Evolutionary conservation across 2,329 filamentous ascomycete species (phyloP).

Genomic region (Exophiala sp.): DNA sequence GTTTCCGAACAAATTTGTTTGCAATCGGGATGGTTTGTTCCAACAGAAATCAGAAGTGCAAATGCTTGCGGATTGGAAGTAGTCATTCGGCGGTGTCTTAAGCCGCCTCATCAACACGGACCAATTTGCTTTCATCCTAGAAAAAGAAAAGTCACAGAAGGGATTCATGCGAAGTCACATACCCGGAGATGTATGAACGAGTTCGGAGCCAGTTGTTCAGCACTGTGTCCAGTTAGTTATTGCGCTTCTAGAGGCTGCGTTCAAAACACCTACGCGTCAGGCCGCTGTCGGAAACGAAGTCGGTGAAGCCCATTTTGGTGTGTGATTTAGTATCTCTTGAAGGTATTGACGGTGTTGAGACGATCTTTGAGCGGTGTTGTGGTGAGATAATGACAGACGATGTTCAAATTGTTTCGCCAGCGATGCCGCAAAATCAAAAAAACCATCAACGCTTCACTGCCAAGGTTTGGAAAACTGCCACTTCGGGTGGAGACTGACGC

Average conservation of each 20-base stretch:
- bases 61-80: conserved; percentile 64
- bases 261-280: conserved; percentile 49
- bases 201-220: conserved; percentile 69
- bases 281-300: conserved; percentile 58
- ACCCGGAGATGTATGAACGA: conserved; percentile 78
- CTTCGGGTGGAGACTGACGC: conserved; percentile 46
- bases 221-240: conserved; percentile 41
- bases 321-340: background rate
- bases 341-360: background rate
- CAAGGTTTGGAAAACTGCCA: background rate
- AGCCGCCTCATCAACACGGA: conserved; percentile 94
- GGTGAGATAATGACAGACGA: background rate
- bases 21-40: conserved; percentile 23
- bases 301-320: conserved; percentile 59
- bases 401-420: background rate
- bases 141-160: conserved; percentile 31
- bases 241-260: conserved; percentile 9
- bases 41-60: conserved; percentile 63
- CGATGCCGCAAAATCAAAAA: background rate
- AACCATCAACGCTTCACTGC: background rate
- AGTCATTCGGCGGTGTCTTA: conserved; percentile 84
- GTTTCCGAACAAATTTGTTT: conserved; percentile 5
- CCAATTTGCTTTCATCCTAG: conserved; percentile 79
- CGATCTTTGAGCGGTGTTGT: background rate
- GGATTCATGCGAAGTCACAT: conserved; percentile 43